Evolutionary conservation across 2,329 filamentous ascomycete genomes (phyloP), one percentile per base, ranked within the genome.

Genomic region (Ascochyta koolunga): DNA sequence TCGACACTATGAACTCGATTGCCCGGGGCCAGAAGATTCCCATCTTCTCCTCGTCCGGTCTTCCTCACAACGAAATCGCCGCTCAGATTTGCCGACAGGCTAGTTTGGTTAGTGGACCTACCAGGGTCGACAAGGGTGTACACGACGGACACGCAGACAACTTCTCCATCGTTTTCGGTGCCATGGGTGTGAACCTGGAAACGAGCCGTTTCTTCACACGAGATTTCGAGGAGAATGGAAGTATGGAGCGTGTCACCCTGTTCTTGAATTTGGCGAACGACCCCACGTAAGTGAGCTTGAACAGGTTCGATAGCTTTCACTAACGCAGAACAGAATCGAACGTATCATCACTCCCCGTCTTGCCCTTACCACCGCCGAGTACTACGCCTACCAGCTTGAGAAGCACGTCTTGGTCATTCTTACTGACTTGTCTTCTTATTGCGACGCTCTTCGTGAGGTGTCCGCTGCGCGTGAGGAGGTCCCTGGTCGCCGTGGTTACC

Each of bases 111-210:
- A 87, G 92, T 67, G 91, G 82, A 83, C 92, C 92, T 31, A 96
- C 91, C 76, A 99, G 98, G 86, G 93, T 89, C 62, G 88, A 95
- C 27, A 99, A 99, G 86, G 93, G 89, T 63, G 88, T 95, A 22
- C 95, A 99, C 73, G 96, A 99, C 72, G 93, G 88, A 51, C 95
- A 99, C 78, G 92, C 97, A 72, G 95, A 99, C 73, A 99, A 99
- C 83, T 99, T 99, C 85, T 97, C 93, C 57, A 99, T 99, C 71
- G 95, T 99, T 53, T 99, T 99, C 75, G 96, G 91, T 74, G 95
- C 95, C 73, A 99, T 99, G 95, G 95, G 95, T 92, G 95, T 99
- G 68, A 99, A 99, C 82, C 87, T 99, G 88, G 95, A 99, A 77
- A 99, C 95, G 27, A 91, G 90, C 69, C 90, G 95, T 69, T 99